phyloP scores from a whole-genome alignment of 2,329 filamentous ascomycete genomes.

The Talaromyces sp. region DNA sequence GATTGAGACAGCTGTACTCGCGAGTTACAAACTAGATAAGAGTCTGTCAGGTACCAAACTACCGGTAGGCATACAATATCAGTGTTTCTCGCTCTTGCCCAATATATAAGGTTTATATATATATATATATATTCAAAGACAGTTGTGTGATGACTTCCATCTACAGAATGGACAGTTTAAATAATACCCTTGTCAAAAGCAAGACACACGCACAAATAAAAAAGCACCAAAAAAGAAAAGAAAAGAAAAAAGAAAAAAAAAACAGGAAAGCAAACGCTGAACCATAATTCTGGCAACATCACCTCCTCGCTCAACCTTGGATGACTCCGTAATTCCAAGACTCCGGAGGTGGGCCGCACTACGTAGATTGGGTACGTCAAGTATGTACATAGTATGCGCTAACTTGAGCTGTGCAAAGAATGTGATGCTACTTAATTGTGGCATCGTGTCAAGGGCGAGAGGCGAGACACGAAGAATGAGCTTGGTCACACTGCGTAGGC shows the following conservation, averaged over 20 bases:
- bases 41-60: no score
- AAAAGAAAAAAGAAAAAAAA: neutral
- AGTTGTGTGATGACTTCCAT: neutral
- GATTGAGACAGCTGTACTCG: neutral
- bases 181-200: neutral
- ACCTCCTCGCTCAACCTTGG: neutral
- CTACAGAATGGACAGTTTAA: neutral
- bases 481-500: neutral
- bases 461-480: neutral
- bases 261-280: no score
- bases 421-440: neutral
- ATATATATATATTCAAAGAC: neutral
- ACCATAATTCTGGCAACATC: neutral
- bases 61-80: no score
- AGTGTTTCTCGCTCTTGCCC: no score
- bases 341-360: slow-evolving; percentile 6
- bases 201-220: neutral
- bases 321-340: slow-evolving; percentile 8
- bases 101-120: no score
- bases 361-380: neutral
- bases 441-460: neutral
- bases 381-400: neutral
- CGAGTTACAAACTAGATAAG: no score
- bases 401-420: neutral
- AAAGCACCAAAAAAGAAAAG: neutral